Conservation (phyloP, 2,329 filamentous ascomycete species). For the Ascochyta lentis region DNA sequence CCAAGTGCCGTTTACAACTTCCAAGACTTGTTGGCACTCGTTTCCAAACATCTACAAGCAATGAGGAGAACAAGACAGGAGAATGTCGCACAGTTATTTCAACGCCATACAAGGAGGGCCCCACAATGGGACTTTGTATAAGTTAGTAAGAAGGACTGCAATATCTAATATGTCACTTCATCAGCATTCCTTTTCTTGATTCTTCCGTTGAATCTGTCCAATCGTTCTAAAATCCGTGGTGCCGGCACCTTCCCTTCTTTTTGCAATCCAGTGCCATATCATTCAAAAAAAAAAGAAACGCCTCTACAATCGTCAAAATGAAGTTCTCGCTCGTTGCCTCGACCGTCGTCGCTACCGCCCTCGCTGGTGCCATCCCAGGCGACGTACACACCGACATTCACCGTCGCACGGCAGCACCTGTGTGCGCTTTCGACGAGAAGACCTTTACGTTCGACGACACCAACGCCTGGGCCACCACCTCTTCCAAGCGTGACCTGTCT, state of each 20-base stretch:
- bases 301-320: constrained; percentile 15
- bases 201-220: not conserved
- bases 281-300: not conserved
- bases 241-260: constrained; percentile 11
- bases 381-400: constrained; percentile 18
- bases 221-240: constrained; percentile 8
- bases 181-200: constrained; percentile 1
- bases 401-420: constrained; percentile 20
- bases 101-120: not conserved
- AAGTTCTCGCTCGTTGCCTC: constrained; percentile 30
- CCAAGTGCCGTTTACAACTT: constrained; percentile 1
- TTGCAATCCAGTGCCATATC: not conserved
- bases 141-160: not conserved
- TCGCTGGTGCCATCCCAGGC: constrained; percentile 22
- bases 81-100: not conserved
- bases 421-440: constrained; percentile 28
- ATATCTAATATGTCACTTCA: not conserved
- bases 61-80: constrained; percentile 12
- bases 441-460: constrained; percentile 18
- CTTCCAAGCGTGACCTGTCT: constrained; percentile 27
- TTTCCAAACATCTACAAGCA: constrained; percentile 13
- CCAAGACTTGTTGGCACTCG: constrained; percentile 5
- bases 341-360: constrained; percentile 19
- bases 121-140: not conserved
- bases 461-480: constrained; percentile 21